A percentile compares a stretch with the other conserved stretches of the same genome.
These are phyloP conservation scores for Persicaria maculosa DNA, from an alignment of 148 eudicot genomes.

Conservation along the genomic window DNA sequence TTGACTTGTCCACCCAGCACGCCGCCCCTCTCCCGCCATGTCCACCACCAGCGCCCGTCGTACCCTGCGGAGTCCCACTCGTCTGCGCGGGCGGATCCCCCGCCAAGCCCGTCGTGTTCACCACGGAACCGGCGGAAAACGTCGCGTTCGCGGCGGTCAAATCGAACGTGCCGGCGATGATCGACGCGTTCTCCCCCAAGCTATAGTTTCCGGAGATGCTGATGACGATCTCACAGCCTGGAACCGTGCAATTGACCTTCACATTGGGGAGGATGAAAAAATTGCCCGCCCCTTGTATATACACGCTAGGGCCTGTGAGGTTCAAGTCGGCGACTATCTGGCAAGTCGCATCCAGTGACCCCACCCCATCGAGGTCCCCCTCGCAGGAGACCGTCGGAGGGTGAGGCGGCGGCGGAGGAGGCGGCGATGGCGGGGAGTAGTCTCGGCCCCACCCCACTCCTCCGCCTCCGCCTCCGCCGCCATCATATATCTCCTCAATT, in stretches of 20 bases:
- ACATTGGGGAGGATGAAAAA: slow-evolving; percentile 67
- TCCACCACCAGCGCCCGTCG: slow-evolving; percentile 93
- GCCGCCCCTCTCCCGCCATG: slow-evolving; percentile 92
- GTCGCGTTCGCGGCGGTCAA: slow-evolving; percentile 52
- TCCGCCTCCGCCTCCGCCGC: background rate
- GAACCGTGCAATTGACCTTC: slow-evolving; percentile 36
- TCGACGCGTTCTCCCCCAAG: slow-evolving; percentile 59
- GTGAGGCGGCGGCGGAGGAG: slow-evolving; percentile 90
- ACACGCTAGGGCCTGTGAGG: slow-evolving; percentile 49
- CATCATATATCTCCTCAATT: background rate
- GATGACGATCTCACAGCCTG: slow-evolving; percentile 62
- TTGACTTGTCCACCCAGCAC: slow-evolving; percentile 48
- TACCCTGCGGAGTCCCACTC: slow-evolving; percentile 75
- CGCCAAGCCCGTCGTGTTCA: slow-evolving; percentile 72
- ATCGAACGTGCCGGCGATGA: slow-evolving; percentile 55
- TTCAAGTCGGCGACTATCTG: slow-evolving; percentile 64
- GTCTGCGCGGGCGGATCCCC: slow-evolving; percentile 79
- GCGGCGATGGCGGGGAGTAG: slow-evolving; percentile 89
- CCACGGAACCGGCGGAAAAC: slow-evolving; percentile 50
- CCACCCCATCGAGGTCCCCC: slow-evolving; percentile 75
- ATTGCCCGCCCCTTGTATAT: slow-evolving; percentile 79
- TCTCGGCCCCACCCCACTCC: slow-evolving; percentile 28
- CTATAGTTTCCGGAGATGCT: slow-evolving; percentile 69
- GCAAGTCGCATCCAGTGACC: slow-evolving; percentile 77
- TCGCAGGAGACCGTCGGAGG: slow-evolving; percentile 84